These are phyloP conservation scores for Ogataea glucozyma DNA, from an alignment of 805 yeast species.

Conservation along the genomic window DNA sequence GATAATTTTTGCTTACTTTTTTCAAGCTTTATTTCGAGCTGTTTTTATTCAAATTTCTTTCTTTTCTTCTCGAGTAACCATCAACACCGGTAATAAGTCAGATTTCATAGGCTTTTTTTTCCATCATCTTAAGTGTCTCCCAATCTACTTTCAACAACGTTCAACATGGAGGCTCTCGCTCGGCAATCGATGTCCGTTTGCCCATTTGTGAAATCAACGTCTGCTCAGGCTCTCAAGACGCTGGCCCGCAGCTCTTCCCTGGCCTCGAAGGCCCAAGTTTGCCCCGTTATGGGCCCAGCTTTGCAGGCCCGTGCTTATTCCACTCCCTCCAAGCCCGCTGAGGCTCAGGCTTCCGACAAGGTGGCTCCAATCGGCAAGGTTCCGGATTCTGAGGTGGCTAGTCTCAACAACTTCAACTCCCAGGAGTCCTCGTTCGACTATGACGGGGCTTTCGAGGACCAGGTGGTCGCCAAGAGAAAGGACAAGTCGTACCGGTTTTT, in stretches of 20 bases:
- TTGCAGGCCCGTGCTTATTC: slow-evolving; percentile 49
- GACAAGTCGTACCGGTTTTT: slow-evolving; percentile 95
- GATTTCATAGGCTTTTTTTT: no score
- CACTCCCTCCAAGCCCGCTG: slow-evolving; percentile 45
- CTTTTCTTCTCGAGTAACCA: no score
- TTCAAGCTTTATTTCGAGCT: background rate
- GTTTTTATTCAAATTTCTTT: background rate
- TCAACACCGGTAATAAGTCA: no score
- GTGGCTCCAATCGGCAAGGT: slow-evolving; percentile 26
- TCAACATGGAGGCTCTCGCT: slow-evolving; percentile 72
- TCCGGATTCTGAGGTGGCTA: slow-evolving; percentile 31
- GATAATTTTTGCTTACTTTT: background rate
- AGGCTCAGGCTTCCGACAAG: slow-evolving; percentile 46
- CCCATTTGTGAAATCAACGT: slow-evolving; percentile 69
- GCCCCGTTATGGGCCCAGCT: slow-evolving; percentile 93
- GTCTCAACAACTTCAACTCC: slow-evolving; percentile 34
- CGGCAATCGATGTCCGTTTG: slow-evolving; percentile 77
- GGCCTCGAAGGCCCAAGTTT: slow-evolving; percentile 61
- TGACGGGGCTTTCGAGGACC: slow-evolving; percentile 64
- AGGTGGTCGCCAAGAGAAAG: slow-evolving; percentile 68
- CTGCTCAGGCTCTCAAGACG: slow-evolving; percentile 60
- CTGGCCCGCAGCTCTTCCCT: slow-evolving; percentile 49
- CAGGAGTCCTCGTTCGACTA: slow-evolving; percentile 66
- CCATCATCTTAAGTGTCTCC: no score
- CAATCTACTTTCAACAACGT: background rate